A percentile compares a stretch with the other conserved stretches of the same genome.
phyloP scores from a whole-genome alignment of 192 early-diverging fungal genomes.

The Irineochytrium annulatum region DNA sequence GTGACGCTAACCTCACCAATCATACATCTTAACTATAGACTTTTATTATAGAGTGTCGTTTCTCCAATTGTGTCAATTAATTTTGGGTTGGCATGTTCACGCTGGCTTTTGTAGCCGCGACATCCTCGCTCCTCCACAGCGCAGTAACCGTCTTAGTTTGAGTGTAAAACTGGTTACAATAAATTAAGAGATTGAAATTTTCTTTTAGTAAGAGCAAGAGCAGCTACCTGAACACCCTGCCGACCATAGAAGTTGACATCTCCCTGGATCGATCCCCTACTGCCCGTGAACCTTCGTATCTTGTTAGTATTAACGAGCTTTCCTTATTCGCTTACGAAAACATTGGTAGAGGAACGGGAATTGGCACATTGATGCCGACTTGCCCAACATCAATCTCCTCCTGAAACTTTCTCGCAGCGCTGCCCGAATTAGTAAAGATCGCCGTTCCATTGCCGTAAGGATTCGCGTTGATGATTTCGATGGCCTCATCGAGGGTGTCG shows the following conservation, averaged over 20 bases:
- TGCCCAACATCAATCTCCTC: conserved; percentile 89
- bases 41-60: not conserved
- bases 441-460: conserved; percentile 72
- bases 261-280: conserved; percentile 82
- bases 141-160: conserved; percentile 92
- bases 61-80: conserved; percentile 16
- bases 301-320: not conserved
- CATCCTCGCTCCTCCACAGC: conserved; percentile 89
- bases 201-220: conserved; percentile 55
- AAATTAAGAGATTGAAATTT: not conserved
- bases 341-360: conserved; percentile 95
- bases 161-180: conserved; percentile 85
- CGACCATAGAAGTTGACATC: conserved; percentile 89
- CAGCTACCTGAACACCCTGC: conserved; percentile 47
- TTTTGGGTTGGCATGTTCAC: conserved; percentile 93
- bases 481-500: conserved; percentile 85
- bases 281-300: conserved; percentile 70
- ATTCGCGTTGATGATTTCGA: conserved; percentile 85
- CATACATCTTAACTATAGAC: too few species aligned
- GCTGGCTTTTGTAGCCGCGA: conserved; percentile 51
- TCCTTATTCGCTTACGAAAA: conserved; percentile 56
- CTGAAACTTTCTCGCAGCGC: conserved; percentile 81
- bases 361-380: conserved; percentile 83
- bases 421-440: conserved; percentile 86
- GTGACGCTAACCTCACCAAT: too few species aligned